phyloP scores from a whole-genome alignment of 2,329 filamentous ascomycete species.

The Aspergillus texensis region DNA sequence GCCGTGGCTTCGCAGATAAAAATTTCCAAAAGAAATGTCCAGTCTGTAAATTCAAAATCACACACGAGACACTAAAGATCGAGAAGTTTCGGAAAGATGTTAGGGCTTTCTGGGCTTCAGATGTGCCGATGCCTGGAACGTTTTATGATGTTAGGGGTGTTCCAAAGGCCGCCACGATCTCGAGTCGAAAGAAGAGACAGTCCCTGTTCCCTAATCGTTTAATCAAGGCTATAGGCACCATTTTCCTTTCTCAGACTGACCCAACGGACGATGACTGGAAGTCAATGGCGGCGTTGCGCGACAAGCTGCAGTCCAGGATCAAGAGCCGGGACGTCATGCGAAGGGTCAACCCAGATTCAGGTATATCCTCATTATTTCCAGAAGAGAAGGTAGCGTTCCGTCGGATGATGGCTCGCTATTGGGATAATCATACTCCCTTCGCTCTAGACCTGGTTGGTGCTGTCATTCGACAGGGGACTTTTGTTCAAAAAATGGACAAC shows the following conservation, averaged over 20 bases:
- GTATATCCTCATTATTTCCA: constrained; percentile 11
- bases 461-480: constrained; percentile 47
- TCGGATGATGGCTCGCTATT: constrained; percentile 48
- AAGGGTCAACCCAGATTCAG: constrained; percentile 38
- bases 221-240: constrained; percentile 51
- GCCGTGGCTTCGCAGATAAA: constrained; percentile 40
- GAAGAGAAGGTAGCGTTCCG: constrained; percentile 37
- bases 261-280: constrained; percentile 25
- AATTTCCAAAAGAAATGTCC: constrained; percentile 56
- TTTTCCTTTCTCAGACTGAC: constrained; percentile 41
- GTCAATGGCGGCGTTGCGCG: constrained; percentile 56
- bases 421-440: constrained; percentile 44
- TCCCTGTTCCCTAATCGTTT: constrained; percentile 61
- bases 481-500: constrained; percentile 65
- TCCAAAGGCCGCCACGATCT: constrained; percentile 38
- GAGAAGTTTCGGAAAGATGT: constrained; percentile 64
- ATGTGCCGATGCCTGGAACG: constrained; percentile 68
- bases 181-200: constrained; percentile 14
- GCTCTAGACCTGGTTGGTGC: constrained; percentile 46
- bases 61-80: constrained; percentile 62
- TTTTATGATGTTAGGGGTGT: constrained; percentile 60
- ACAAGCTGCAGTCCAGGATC: constrained; percentile 53
- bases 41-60: constrained; percentile 54
- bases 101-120: constrained; percentile 48
- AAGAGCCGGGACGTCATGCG: constrained; percentile 41